phyloP scores from a whole-genome alignment of 768 basidiomycete genomes.

The Lanmaoa rubissima region DNA sequence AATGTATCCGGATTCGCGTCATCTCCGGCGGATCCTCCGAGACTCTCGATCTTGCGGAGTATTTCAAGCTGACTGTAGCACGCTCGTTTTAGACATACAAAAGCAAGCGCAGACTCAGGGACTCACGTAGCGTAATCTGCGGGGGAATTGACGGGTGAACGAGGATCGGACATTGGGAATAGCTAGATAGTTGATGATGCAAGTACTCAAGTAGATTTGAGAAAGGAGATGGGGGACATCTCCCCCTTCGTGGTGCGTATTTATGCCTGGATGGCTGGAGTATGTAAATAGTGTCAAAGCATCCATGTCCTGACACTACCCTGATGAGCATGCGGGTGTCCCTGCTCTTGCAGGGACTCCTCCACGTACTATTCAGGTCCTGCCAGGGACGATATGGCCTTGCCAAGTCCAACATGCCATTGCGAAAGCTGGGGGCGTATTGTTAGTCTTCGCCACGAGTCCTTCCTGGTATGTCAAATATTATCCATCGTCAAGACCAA shows the following conservation, averaged over 20 bases:
- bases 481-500: not conserved
- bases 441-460: not conserved
- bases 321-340: not conserved
- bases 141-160: not conserved
- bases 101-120: not conserved
- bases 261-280: not conserved
- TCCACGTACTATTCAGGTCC: not conserved
- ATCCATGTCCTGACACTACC: not conserved
- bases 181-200: not conserved
- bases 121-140: not conserved
- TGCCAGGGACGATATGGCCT: too few species aligned
- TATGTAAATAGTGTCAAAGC: not conserved
- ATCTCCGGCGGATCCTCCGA: constrained; percentile 2
- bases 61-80: not conserved
- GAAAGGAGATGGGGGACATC: not conserved
- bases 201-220: not conserved
- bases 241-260: not conserved
- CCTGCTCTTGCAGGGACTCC: not conserved
- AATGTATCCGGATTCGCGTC: not conserved
- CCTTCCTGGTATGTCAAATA: not conserved
- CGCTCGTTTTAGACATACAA: not conserved
- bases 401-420: not conserved
- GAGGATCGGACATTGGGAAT: not conserved
- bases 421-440: not conserved
- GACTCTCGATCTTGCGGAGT: not conserved